A percentile compares a stretch with the other conserved stretches of the same genome.
These are phyloP conservation scores for Aspergillus texensis DNA, from an alignment of 2,329 filamentous ascomycete genomes.

Conservation along the genomic window DNA sequence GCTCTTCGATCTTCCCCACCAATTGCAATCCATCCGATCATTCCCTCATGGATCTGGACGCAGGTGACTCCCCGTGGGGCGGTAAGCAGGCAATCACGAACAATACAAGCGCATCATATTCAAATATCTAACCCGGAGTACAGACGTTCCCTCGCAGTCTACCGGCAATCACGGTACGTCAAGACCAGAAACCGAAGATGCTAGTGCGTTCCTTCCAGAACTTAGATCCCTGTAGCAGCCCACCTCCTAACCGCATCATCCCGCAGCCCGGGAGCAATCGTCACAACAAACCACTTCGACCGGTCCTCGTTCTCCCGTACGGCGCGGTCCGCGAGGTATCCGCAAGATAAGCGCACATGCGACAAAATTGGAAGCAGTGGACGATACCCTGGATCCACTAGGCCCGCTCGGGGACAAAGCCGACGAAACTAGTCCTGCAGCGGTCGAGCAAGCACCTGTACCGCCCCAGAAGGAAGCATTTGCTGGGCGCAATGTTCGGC, in stretches of 20 bases:
- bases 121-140: slow-evolving; percentile 26
- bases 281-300: slow-evolving; percentile 42
- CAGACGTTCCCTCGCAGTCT: slow-evolving; percentile 52
- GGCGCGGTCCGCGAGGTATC: slow-evolving; percentile 54
- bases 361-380: slow-evolving; percentile 64
- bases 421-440: slow-evolving; percentile 37
- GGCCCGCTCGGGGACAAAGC: slow-evolving; percentile 59
- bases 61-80: slow-evolving; percentile 53
- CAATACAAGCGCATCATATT: slow-evolving; percentile 25
- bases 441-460: slow-evolving; percentile 57
- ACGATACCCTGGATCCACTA: slow-evolving; percentile 63
- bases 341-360: slow-evolving; percentile 63
- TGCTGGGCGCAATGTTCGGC: slow-evolving; percentile 39
- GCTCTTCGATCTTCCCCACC: neutral
- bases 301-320: slow-evolving; percentile 51
- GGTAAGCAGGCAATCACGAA: slow-evolving; percentile 43
- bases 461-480: slow-evolving; percentile 63
- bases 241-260: slow-evolving; percentile 17
- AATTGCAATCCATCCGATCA: slow-evolving; percentile 8
- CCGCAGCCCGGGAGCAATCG: slow-evolving; percentile 31
- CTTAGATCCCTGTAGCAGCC: slow-evolving; percentile 23
- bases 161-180: slow-evolving; percentile 27
- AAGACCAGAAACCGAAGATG: slow-evolving; percentile 33
- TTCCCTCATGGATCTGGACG: slow-evolving; percentile 43
- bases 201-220: slow-evolving; percentile 27